Evolutionary conservation across 1,139 yeast species (phyloP), one percentile per base, ranked within the genome.

Genomic region (Taphrina communis): DNA sequence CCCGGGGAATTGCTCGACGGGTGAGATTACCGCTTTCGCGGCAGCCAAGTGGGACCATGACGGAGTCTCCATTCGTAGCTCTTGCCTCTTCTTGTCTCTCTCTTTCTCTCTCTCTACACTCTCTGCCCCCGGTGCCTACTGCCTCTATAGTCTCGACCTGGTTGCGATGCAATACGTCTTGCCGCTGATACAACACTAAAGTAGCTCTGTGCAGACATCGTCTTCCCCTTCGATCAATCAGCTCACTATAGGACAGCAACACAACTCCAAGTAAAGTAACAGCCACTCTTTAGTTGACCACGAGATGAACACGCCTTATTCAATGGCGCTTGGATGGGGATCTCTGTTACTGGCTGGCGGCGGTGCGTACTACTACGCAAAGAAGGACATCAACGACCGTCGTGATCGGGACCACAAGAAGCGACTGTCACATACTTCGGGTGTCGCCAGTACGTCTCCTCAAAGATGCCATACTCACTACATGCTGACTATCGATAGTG

Each of bases 271-370:
- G 19, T 11, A 2, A 7, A 44, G 19, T n/a, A 6, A 44, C 17
- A 39, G 42, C 42, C 14, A 14, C 42, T 3, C 42, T 11, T 39
- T 14, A 2, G 6, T 6, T 39, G 31, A 25, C 31, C 42, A 35
- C 42, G 35, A 35, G 31, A 63, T 63, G 67, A 63, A 63, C 52
- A 63, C 67, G 19, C 67, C 67, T 1, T 46, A 57, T n/a, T 63
- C 67, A 6, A 63, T 63, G 67, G 67, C 67, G 36, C 44, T 63
- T 11, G 67, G 67, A 44, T 63, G 67, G 67, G 67, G 67, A 44
- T 53, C 61, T 8, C 56, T 63, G 19, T 17, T 63, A 39, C 52
- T 63, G n/a, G 67, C 67, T 8, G 67, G 67, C 19, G 67, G 67
- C 8, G 52, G 56, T 25, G 60, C 67, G 48, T 63, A 63, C 38